Evolutionary conservation across 2,329 filamentous ascomycete genomes (phyloP).

Genomic region (Aspergillaceae sp.): DNA sequence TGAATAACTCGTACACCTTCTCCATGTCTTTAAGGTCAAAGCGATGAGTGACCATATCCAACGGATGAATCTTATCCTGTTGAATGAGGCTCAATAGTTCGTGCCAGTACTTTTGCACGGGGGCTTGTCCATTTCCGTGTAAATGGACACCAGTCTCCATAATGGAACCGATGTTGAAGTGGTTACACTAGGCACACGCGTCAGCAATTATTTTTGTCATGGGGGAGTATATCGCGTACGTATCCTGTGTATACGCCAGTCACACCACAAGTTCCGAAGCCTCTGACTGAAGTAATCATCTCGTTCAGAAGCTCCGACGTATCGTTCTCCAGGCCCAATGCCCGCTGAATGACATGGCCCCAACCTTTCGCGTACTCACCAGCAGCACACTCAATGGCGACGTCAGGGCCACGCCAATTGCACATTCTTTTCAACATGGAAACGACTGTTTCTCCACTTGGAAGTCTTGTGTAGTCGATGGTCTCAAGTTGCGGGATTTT

Average conservation of each 20-base stretch:
- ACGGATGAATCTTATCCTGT: slow-evolving; percentile 59
- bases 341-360: slow-evolving; percentile 52
- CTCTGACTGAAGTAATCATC: slow-evolving; percentile 46
- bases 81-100: slow-evolving; percentile 62
- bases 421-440: slow-evolving; percentile 64
- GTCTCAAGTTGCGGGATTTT: slow-evolving; percentile 59
- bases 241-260: slow-evolving; percentile 62
- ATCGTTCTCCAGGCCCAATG: slow-evolving; percentile 68
- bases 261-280: slow-evolving; percentile 59
- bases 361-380: slow-evolving; percentile 56
- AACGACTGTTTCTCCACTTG: slow-evolving; percentile 56
- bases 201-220: no score
- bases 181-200: slow-evolving; percentile 40
- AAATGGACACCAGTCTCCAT: slow-evolving; percentile 83
- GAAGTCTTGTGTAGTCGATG: slow-evolving; percentile 60
- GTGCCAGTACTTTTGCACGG: slow-evolving; percentile 78
- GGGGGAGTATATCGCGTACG: slow-evolving; percentile 26
- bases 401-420: slow-evolving; percentile 64
- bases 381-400: slow-evolving; percentile 59
- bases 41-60: slow-evolving; percentile 74
- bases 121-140: slow-evolving; percentile 60
- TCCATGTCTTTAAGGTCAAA: slow-evolving; percentile 65
- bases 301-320: slow-evolving; percentile 58
- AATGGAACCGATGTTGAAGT: slow-evolving; percentile 72
- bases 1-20: slow-evolving; percentile 56